Conservation (phyloP, 352 stramenopile genomes). For the Phytophthora uliginosa region DNA sequence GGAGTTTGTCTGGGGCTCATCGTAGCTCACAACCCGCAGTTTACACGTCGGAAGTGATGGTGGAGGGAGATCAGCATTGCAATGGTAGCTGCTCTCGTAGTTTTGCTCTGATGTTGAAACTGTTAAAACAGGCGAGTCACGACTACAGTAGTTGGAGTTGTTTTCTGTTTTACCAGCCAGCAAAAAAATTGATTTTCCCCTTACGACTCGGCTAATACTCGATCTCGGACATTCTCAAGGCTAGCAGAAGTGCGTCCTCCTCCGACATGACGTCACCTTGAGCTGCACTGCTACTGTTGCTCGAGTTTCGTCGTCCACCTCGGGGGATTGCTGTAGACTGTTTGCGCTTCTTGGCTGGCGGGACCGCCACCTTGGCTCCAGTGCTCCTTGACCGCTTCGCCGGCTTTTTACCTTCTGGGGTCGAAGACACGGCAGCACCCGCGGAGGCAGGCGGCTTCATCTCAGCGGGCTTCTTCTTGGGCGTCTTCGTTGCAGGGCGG, state of each 20-base stretch:
- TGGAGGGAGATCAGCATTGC: neutral
- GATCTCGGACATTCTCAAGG: conserved; percentile 50
- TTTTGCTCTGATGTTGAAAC: neutral
- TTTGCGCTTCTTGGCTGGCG: conserved; percentile 32
- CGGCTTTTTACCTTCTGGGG: conserved; percentile 19
- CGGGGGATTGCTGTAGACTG: conserved; percentile 18
- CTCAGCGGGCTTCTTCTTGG: neutral
- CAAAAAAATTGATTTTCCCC: neutral
- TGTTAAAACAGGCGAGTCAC: too few species aligned
- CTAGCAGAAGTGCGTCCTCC: conserved; percentile 48
- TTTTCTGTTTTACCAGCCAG: too few species aligned
- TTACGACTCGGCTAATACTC: conserved; percentile 39
- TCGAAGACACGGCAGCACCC: conserved; percentile 10
- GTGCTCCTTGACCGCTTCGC: conserved; percentile 27
- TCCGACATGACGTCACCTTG: conserved; percentile 38
- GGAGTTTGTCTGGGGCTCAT: neutral
- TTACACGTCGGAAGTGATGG: neutral
- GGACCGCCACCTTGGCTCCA: conserved; percentile 4
- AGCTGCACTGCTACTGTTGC: conserved; percentile 10
- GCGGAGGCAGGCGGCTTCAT: conserved; percentile 2
- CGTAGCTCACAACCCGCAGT: neutral
- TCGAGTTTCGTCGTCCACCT: conserved; percentile 13
- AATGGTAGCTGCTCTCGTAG: too few species aligned
- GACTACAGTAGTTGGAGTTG: too few species aligned
- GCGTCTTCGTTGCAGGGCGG: conserved; percentile 1